Conservation (phyloP, 192 early-diverging fungal species). For the Paraglomus occultum region DNA sequence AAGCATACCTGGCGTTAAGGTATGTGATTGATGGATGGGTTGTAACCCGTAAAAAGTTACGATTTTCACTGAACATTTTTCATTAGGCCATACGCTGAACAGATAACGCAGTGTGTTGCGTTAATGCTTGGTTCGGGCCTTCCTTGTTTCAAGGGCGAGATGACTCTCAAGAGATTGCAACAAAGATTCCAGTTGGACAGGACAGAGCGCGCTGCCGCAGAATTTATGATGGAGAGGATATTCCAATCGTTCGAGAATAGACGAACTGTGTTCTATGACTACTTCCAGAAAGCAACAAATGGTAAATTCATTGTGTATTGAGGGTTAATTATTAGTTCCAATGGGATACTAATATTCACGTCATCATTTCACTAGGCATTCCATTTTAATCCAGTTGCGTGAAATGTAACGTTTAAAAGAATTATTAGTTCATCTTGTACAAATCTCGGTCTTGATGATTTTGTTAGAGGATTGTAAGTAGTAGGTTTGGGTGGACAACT, state of each 20-base stretch:
- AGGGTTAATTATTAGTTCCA: too few species aligned
- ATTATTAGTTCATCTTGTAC: too few species aligned
- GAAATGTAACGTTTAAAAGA: too few species aligned
- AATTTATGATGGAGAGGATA: slow-evolving; percentile 92
- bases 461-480: too few species aligned
- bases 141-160: slow-evolving; percentile 96
- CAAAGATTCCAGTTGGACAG: slow-evolving; percentile 87
- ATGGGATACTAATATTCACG: too few species aligned
- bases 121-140: slow-evolving; percentile 96
- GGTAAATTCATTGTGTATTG: slow-evolving; percentile 40
- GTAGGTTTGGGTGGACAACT: too few species aligned
- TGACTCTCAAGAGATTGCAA: slow-evolving; percentile 79
- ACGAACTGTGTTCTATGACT: slow-evolving; percentile 78
- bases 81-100: slow-evolving; percentile 81
- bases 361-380: too few species aligned
- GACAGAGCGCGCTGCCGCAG: slow-evolving; percentile 87
- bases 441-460: too few species aligned
- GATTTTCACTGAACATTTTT: background rate
- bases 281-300: slow-evolving; percentile 81
- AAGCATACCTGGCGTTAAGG: slow-evolving; percentile 84
- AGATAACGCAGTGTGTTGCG: slow-evolving; percentile 84
- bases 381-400: too few species aligned
- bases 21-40: slow-evolving; percentile 10
- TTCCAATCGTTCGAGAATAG: slow-evolving; percentile 91
- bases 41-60: slow-evolving; percentile 11